Evolutionary conservation across 1,139 yeast species (phyloP).

Genomic region (Trichomonascaceae sp.): DNA sequence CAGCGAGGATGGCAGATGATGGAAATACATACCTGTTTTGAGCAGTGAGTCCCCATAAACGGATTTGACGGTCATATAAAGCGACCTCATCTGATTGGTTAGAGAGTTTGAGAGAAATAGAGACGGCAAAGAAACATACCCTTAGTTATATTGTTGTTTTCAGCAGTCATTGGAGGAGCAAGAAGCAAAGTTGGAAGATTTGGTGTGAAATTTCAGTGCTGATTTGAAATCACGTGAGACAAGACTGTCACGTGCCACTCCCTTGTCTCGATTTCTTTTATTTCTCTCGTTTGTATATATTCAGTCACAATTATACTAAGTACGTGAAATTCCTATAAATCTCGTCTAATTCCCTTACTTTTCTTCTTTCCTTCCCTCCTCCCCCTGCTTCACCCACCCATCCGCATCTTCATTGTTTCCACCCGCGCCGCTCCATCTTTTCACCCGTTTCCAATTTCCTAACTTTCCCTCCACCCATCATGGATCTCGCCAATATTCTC

Average conservation of each 20-base stretch:
- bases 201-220: not conserved
- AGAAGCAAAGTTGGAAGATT: not conserved
- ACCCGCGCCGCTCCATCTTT: not conserved
- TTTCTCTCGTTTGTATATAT: no score
- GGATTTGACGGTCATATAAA: slow-evolving; percentile 86
- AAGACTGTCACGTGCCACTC: no score
- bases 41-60: slow-evolving; percentile 96
- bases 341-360: not conserved
- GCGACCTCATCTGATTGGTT: slow-evolving; percentile 66
- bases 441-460: not conserved
- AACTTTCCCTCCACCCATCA: slow-evolving; percentile 24
- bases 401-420: not conserved
- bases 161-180: not conserved
- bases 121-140: not conserved
- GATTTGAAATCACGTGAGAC: not conserved
- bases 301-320: no score
- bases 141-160: not conserved
- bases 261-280: no score
- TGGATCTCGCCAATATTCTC: slow-evolving; percentile 72
- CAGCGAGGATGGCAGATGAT: not conserved
- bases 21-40: slow-evolving; percentile 44
- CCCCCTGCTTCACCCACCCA: not conserved
- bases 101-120: not conserved
- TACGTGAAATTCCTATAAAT: not conserved
- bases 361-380: not conserved